These are phyloP conservation scores for Saccharomyces hybrid DNA, from an alignment of 1,139 yeast genomes.

Conservation along the genomic window DNA sequence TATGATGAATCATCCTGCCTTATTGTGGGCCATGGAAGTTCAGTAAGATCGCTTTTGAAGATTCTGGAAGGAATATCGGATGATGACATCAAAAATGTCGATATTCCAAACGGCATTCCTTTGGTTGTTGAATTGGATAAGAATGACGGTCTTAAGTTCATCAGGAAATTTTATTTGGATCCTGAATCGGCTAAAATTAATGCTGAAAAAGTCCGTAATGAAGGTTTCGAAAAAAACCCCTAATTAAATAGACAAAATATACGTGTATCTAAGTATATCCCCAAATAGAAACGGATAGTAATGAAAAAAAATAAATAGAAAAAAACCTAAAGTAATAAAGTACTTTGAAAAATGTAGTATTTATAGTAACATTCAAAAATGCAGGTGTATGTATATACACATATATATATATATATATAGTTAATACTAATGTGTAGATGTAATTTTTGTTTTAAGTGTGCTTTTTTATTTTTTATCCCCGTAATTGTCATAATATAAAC, in stretches of 20 bases:
- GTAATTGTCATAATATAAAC: background rate
- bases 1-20: slow-evolving; percentile 44
- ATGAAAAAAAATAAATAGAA: background rate
- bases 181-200: slow-evolving; percentile 61
- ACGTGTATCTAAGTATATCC: background rate
- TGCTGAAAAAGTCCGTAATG: slow-evolving; percentile 56
- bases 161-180: slow-evolving; percentile 51
- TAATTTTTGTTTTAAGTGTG: background rate
- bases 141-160: slow-evolving; percentile 37
- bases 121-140: slow-evolving; percentile 47
- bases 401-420: background rate
- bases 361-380: background rate
- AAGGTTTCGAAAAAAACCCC: slow-evolving; percentile 40
- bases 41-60: slow-evolving; percentile 62
- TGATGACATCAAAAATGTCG: slow-evolving; percentile 55
- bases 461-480: background rate
- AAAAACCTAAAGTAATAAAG: too few species aligned
- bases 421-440: background rate
- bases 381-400: background rate
- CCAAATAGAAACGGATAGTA: too few species aligned
- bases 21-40: slow-evolving; percentile 70
- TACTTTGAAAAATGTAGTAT: background rate
- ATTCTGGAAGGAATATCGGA: slow-evolving; percentile 50
- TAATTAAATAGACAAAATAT: slow-evolving; percentile 1
- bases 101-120: slow-evolving; percentile 76